phyloP scores from a whole-genome alignment of 805 yeast species.

The Kuraishia ogatae region DNA sequence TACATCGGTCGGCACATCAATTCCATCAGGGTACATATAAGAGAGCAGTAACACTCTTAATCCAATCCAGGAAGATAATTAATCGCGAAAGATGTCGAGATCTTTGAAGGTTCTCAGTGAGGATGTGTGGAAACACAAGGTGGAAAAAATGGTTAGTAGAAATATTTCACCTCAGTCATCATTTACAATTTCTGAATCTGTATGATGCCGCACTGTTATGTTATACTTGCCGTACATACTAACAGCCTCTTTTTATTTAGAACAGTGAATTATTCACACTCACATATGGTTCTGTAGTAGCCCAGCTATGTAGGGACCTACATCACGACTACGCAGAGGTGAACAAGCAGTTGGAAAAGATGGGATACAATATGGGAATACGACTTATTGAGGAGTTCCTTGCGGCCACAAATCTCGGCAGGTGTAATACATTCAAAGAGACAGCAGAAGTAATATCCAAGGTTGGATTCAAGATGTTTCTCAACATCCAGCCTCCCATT shows the following conservation, averaged over 20 bases:
- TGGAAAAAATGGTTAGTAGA: slow-evolving; percentile 68
- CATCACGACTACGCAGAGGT: slow-evolving; percentile 69
- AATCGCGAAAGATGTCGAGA: slow-evolving; percentile 21
- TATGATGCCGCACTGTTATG: not conserved
- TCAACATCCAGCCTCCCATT: slow-evolving; percentile 71
- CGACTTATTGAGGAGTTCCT: slow-evolving; percentile 88
- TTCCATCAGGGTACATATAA: not conserved
- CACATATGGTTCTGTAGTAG: slow-evolving; percentile 89
- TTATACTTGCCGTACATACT: not conserved
- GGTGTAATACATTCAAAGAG: slow-evolving; percentile 74
- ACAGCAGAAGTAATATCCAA: slow-evolving; percentile 83
- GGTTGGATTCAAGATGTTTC: slow-evolving; percentile 83
- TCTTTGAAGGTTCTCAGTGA: slow-evolving; percentile 54
- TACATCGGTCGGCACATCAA: too few relatives aligned
- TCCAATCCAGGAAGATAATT: not conserved
- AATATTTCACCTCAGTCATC: too few relatives aligned
- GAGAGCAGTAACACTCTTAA: too few relatives aligned
- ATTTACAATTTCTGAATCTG: too few relatives aligned
- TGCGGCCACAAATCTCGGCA: slow-evolving; percentile 76
- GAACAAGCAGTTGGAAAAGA: slow-evolving; percentile 73
- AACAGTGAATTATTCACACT: slow-evolving; percentile 91
- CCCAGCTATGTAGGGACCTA: slow-evolving; percentile 82
- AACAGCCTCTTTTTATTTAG: slow-evolving; percentile 21
- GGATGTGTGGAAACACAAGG: slow-evolving; percentile 83
- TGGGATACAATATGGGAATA: slow-evolving; percentile 95